Evolutionary conservation across 352 stramenopile genomes (phyloP).

Genomic region (Elongisporangium undulatum): DNA sequence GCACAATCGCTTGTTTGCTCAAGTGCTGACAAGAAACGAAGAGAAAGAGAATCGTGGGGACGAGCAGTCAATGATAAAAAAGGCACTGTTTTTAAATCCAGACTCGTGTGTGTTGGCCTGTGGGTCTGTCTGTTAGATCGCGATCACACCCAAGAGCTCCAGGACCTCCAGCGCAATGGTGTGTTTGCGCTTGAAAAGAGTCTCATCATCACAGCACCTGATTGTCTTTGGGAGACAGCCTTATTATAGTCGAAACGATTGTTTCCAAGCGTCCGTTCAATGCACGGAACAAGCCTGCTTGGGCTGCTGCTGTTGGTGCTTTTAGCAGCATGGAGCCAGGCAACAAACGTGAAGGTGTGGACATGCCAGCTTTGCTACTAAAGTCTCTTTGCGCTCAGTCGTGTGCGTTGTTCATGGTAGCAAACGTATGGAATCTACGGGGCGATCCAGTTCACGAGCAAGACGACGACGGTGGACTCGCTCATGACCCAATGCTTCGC

Average conservation of each 20-base stretch:
- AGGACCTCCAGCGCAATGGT: no score
- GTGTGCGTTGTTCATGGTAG: slow-evolving; percentile 11
- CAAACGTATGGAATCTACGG: slow-evolving; percentile 55
- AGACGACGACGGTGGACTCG: slow-evolving; percentile 18
- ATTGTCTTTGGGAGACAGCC: no score
- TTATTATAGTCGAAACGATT: background rate
- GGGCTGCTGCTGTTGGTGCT: background rate
- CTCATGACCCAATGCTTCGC: slow-evolving; percentile 58
- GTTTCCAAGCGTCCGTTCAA: background rate
- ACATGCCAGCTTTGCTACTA: slow-evolving; percentile 1
- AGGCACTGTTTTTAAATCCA: background rate
- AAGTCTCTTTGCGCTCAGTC: background rate
- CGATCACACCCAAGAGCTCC: background rate
- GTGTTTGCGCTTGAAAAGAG: no score
- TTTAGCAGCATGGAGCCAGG: background rate
- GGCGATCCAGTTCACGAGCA: slow-evolving; percentile 46
- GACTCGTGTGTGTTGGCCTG: background rate
- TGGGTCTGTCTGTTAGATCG: background rate
- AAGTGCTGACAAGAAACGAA: background rate
- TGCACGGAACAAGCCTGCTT: background rate
- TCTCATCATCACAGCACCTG: no score
- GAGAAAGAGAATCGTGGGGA: background rate
- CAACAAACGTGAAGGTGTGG: no score
- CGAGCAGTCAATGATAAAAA: background rate
- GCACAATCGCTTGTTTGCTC: background rate